Conservation (phyloP, 306 rosid genomes). For the Biancaea sappan region DNA sequence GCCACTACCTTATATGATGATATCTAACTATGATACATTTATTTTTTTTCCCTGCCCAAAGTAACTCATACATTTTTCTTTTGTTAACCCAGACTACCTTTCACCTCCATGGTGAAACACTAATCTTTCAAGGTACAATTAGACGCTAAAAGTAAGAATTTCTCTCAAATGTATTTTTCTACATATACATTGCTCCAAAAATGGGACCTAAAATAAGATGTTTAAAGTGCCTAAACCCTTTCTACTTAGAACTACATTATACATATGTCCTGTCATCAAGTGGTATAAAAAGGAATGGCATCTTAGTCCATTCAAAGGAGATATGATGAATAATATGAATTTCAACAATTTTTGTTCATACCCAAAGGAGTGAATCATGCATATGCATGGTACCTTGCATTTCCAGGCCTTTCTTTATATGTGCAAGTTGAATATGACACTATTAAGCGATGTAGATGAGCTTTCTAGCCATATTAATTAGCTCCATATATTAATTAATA, state of each 20-base stretch:
- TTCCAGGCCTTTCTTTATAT: slow-evolving; percentile 7
- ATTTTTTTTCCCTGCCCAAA: not conserved
- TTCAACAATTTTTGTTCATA: slow-evolving; percentile 24
- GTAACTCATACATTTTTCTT: slow-evolving; percentile 27
- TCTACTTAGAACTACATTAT: no score
- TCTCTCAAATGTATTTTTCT: no score
- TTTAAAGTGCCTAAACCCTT: no score
- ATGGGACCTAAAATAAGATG: no score
- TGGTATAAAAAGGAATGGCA: slow-evolving; percentile 51
- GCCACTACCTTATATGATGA: no score
- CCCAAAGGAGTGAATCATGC: slow-evolving; percentile 25
- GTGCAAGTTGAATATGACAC: slow-evolving; percentile 25
- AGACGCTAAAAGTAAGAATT: no score
- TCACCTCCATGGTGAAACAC: no score
- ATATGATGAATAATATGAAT: slow-evolving; percentile 42
- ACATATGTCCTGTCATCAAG: slow-evolving; percentile 32
- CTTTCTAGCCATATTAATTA: not conserved
- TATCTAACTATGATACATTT: not conserved
- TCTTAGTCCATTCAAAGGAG: slow-evolving; percentile 42
- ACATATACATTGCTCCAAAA: no score
- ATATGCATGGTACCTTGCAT: slow-evolving; percentile 10
- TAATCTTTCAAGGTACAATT: no score
- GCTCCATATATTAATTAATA: not conserved
- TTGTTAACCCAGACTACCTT: no score
- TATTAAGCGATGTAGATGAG: not conserved